phyloP scores from a whole-genome alignment of 176 grass and related monocot species.

The Ampelocalamus luodianensis region DNA sequence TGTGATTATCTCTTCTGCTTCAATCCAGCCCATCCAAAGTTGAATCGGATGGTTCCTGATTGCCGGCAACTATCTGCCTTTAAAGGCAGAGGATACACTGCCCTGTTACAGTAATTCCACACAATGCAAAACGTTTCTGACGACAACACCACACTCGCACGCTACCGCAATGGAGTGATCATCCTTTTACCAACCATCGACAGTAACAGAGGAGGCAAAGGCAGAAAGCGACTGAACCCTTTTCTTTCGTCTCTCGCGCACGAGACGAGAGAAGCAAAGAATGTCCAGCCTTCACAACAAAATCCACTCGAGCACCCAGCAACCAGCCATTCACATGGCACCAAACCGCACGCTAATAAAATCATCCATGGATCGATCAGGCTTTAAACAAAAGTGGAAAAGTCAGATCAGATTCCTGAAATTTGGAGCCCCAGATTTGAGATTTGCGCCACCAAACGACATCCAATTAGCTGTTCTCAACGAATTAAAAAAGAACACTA shows the following conservation, averaged over 20 bases:
- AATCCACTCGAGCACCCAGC: slow-evolving; percentile 31
- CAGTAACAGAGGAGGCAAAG: slow-evolving; percentile 17
- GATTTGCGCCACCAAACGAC: slow-evolving; percentile 52
- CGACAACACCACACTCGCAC: slow-evolving; percentile 27
- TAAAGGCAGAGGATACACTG: too few species aligned
- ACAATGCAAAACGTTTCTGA: background rate
- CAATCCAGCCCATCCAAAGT: too few species aligned
- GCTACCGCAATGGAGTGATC: slow-evolving; percentile 30
- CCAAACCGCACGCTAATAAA: slow-evolving; percentile 24
- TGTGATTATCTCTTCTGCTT: too few species aligned
- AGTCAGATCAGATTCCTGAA: slow-evolving; percentile 45
- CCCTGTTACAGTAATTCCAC: background rate
- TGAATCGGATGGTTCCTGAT: too few species aligned
- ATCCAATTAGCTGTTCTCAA: background rate
- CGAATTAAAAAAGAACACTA: background rate
- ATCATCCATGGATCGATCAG: slow-evolving; percentile 21
- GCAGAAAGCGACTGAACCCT: background rate
- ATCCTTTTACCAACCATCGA: slow-evolving; percentile 4
- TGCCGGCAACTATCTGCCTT: too few species aligned
- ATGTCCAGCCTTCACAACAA: slow-evolving; percentile 1
- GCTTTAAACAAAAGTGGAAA: slow-evolving; percentile 25
- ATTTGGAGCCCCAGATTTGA: slow-evolving; percentile 40
- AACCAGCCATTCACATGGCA: slow-evolving; percentile 42
- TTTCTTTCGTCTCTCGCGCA: slow-evolving; percentile 10
- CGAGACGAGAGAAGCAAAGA: slow-evolving; percentile 37